Conservation (phyloP, 1,284 basidiomycete genomes). For the Chondrostereum purpureum region DNA sequence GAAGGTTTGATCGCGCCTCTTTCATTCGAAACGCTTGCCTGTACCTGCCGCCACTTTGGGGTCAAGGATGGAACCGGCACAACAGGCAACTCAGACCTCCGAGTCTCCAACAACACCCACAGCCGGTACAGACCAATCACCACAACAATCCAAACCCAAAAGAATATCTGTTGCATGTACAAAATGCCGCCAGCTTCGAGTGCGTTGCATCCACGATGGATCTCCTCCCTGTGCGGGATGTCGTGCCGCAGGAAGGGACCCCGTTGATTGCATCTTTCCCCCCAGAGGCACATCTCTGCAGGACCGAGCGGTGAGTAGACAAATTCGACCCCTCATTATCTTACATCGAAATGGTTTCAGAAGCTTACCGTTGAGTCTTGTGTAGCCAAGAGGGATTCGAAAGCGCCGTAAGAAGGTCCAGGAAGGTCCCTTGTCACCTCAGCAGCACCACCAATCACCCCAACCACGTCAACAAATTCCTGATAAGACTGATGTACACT, state of each 20-base stretch:
- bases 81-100: not conserved
- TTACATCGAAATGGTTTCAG: not conserved
- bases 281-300: slow-evolving; percentile 15
- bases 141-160: slow-evolving; percentile 14
- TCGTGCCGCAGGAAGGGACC: slow-evolving; percentile 13
- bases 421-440: not conserved
- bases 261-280: slow-evolving; percentile 14
- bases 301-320: slow-evolving; percentile 14
- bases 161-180: slow-evolving; percentile 14
- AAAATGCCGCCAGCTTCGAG: slow-evolving; percentile 13
- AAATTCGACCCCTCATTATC: not conserved
- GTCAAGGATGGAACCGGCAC: not conserved
- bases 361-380: slow-evolving; percentile 5
- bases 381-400: slow-evolving; percentile 12
- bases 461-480: not conserved
- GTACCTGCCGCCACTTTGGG: too few relatives aligned
- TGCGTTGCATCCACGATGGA: slow-evolving; percentile 14
- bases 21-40: too few relatives aligned
- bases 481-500: not conserved
- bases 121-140: too few relatives aligned
- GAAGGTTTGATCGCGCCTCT: too few relatives aligned
- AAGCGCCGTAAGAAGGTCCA: slow-evolving; percentile 10
- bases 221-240: slow-evolving; percentile 11
- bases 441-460: not conserved
- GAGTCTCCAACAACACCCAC: too few relatives aligned